phyloP scores from a whole-genome alignment of 768 basidiomycete species.

The Boletus sp. region DNA sequence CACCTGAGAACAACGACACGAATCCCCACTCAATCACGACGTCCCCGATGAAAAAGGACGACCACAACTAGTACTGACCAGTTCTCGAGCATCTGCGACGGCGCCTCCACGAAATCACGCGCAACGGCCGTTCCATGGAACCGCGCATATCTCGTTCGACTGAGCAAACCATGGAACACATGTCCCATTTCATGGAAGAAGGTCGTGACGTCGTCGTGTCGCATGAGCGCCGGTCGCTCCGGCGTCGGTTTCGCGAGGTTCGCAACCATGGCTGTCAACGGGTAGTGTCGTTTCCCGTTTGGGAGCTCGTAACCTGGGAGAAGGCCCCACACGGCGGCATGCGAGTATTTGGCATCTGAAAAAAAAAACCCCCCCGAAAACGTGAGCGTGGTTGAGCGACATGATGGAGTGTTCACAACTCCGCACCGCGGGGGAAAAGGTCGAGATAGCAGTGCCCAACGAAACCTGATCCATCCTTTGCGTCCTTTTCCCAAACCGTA shows the following conservation, averaged over 20 bases:
- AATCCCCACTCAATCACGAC: not conserved
- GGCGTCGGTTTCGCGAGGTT: constrained; percentile 85
- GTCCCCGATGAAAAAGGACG: not conserved
- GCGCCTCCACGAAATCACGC: constrained; percentile 84
- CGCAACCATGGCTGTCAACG: constrained; percentile 82
- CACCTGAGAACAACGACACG: constrained; percentile 42
- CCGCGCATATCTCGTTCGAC: constrained; percentile 62
- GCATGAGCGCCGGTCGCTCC: constrained; percentile 78
- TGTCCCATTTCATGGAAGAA: constrained; percentile 93
- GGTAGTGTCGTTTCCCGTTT: constrained; percentile 63
- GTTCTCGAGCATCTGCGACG: constrained; percentile 90
- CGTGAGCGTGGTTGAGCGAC: not conserved
- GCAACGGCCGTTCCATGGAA: constrained; percentile 86
- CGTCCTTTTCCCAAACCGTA: constrained; percentile 79
- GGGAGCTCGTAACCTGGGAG: constrained; percentile 59
- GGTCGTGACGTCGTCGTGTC: constrained; percentile 84
- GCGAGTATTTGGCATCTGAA: constrained; percentile 73
- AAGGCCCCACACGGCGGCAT: constrained; percentile 83
- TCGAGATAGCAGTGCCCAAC: constrained; percentile 87
- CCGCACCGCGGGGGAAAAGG: constrained; percentile 74
- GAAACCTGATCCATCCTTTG: constrained; percentile 67
- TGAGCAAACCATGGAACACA: constrained; percentile 67
- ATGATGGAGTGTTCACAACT: not conserved
- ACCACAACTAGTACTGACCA: constrained; percentile 53
- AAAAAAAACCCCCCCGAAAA: not conserved